Evolutionary conservation across 495 filamentous ascomycete genomes (phyloP), one percentile per base, ranked within the genome.

Genomic region (Penicillium subrubescens): DNA sequence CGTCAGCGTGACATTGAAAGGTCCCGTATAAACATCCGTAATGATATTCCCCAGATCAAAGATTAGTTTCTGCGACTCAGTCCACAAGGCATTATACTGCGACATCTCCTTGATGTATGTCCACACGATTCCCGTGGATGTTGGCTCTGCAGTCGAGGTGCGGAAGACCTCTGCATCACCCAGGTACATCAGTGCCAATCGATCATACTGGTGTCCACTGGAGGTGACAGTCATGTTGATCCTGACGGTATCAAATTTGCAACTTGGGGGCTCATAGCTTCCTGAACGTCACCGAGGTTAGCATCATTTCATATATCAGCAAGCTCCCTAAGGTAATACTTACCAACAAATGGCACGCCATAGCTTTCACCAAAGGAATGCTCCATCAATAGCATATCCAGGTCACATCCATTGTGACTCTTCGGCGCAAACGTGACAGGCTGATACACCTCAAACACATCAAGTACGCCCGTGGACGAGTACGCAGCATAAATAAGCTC

Each of bases 61-160:
- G 41, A 94, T 92, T 62, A 95, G 71, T 72, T 88, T 93, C 67
- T 93, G 91, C 0, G 83, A 79, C 34, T 82, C 48, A 35, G 82
- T 82, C 84, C 91, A 90, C 19, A 97, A 79, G 5, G 83, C 75
- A 17, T 90, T 79, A 75, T 88, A 94, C 60, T 88, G 81, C 0
- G 90, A 89, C 86, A 94, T 89, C 66, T 97, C 93, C 73, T 97
- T 97, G 61, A 89, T 79, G 62, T 95, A 94, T 3, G 88, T 90
- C 88, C 83, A 88, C 7, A 81, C 67, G 56, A 96, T 94, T 1
- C 93, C 92, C 50, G 83, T 81, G 2, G 68, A 55, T 0, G 86
- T 91, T 4, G 93, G 93, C 76, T 97, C 90, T 0, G 92, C 92
- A 6, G 93, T 97, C 14, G 91, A 94, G 4, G 93, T 96, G 27